phyloP scores from a whole-genome alignment of 108 stramenopile species.

The Cyclotella cryptica region DNA sequence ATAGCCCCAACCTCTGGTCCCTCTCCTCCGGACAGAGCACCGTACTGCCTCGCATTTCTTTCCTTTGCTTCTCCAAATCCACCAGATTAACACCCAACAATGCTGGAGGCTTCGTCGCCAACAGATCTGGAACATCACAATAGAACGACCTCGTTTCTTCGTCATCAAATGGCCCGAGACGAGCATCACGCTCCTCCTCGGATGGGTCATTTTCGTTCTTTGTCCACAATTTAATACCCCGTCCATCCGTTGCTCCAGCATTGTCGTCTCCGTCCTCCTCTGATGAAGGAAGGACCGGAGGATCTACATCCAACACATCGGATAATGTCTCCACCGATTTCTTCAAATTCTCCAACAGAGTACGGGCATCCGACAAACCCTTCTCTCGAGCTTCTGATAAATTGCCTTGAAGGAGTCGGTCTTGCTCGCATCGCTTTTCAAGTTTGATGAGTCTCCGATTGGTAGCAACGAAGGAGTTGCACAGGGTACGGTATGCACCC shows the following conservation, averaged over 20 bases:
- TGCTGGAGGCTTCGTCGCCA: slow-evolving; percentile 89
- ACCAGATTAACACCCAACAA: slow-evolving; percentile 81
- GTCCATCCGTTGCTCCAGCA: slow-evolving; percentile 54
- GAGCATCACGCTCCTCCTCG: slow-evolving; percentile 50
- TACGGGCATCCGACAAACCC: slow-evolving; percentile 86
- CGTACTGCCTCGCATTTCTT: slow-evolving; percentile 71
- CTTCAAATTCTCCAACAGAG: slow-evolving; percentile 77
- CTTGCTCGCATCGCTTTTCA: slow-evolving; percentile 90
- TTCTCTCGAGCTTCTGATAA: slow-evolving; percentile 91
- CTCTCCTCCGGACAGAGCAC: slow-evolving; percentile 50
- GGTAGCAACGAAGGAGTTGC: slow-evolving; percentile 73
- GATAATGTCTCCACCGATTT: slow-evolving; percentile 81
- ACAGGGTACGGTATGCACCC: slow-evolving; percentile 78
- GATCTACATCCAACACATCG: slow-evolving; percentile 74
- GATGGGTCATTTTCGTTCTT: slow-evolving; percentile 72
- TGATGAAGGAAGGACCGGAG: slow-evolving; percentile 71
- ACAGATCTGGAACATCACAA: slow-evolving; percentile 92
- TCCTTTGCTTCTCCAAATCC: slow-evolving; percentile 75
- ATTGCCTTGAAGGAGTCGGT: slow-evolving; percentile 84
- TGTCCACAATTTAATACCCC: slow-evolving; percentile 81
- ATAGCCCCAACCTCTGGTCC: slow-evolving; percentile 22
- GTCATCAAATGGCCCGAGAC: slow-evolving; percentile 92
- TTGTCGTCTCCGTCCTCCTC: slow-evolving; percentile 70
- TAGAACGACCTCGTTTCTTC: slow-evolving; percentile 92
- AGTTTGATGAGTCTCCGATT: slow-evolving; percentile 81